Conservation (phyloP, 2,329 filamentous ascomycete species). For the Stachybotrys chartarum region DNA sequence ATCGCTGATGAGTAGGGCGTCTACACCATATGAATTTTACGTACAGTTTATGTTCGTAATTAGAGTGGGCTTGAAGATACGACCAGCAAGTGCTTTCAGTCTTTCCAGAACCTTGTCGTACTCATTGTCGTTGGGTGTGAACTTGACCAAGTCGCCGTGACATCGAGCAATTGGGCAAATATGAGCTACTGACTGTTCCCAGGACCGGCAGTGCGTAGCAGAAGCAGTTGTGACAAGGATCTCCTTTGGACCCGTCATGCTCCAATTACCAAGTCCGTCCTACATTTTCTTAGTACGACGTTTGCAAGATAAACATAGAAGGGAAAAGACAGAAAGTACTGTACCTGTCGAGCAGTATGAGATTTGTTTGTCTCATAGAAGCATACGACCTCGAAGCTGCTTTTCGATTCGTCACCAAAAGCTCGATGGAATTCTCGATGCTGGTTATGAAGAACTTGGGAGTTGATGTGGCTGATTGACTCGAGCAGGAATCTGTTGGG, state of each 20-base stretch:
- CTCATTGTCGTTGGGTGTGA: constrained; percentile 10
- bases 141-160: constrained; percentile 18
- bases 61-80: neutral
- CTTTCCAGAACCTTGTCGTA: constrained; percentile 3
- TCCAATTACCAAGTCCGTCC: constrained; percentile 11
- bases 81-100: neutral
- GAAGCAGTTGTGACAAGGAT: constrained; percentile 15
- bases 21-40: neutral
- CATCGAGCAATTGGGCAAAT: constrained; percentile 9
- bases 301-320: neutral
- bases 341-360: constrained; percentile 13
- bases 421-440: constrained; percentile 5
- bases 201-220: constrained; percentile 14
- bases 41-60: neutral
- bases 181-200: constrained; percentile 12
- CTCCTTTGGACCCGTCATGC: constrained; percentile 11
- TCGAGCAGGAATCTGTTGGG: constrained; percentile 6
- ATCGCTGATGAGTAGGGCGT: neutral
- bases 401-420: constrained; percentile 5
- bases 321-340: neutral
- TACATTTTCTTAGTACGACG: neutral
- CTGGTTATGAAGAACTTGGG: constrained; percentile 1
- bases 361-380: constrained; percentile 17
- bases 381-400: constrained; percentile 10
- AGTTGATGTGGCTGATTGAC: constrained; percentile 4